These are phyloP conservation scores for Cylindricascospora bacillispora DNA, from an alignment of 1,139 yeast genomes.

Conservation along the genomic window DNA sequence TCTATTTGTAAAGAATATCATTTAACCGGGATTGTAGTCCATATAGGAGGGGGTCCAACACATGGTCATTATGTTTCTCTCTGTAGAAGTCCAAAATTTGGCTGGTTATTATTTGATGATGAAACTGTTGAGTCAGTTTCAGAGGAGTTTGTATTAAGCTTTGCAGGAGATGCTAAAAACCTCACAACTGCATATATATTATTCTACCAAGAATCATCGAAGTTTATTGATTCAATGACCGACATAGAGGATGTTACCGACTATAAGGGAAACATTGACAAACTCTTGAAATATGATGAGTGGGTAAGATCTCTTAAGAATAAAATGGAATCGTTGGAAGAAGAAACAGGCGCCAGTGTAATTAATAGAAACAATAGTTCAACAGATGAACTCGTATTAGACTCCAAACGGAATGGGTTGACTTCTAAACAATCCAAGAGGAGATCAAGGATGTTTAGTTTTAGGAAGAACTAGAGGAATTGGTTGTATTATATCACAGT, in stretches of 20 bases:
- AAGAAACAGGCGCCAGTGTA: neutral
- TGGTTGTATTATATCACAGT: no score
- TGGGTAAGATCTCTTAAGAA: conserved; percentile 5
- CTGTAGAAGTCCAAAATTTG: conserved; percentile 63
- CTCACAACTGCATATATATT: conserved; percentile 84
- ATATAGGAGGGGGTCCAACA: conserved; percentile 95
- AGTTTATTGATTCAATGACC: conserved; percentile 2
- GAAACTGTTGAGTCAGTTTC: conserved; percentile 87
- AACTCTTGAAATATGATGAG: conserved; percentile 17
- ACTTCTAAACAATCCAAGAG: conserved; percentile 3
- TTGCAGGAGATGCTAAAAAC: conserved; percentile 81
- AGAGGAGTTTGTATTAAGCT: conserved; percentile 69
- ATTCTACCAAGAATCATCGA: conserved; percentile 42
- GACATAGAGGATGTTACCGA: conserved; percentile 1
- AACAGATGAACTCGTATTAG: neutral
- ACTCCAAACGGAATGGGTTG: neutral
- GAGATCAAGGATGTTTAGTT: conserved; percentile 13
- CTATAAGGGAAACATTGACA: conserved; percentile 14
- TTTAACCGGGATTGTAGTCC: conserved; percentile 76
- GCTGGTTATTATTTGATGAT: conserved; percentile 92
- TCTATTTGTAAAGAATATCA: conserved; percentile 50
- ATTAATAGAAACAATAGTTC: neutral
- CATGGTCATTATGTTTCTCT: conserved; percentile 92
- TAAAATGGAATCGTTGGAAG: conserved; percentile 1
- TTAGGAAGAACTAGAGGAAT: conserved; percentile 8